phyloP scores from a whole-genome alignment of 2,329 filamentous ascomycete genomes.

The Fusarium abutilonis region DNA sequence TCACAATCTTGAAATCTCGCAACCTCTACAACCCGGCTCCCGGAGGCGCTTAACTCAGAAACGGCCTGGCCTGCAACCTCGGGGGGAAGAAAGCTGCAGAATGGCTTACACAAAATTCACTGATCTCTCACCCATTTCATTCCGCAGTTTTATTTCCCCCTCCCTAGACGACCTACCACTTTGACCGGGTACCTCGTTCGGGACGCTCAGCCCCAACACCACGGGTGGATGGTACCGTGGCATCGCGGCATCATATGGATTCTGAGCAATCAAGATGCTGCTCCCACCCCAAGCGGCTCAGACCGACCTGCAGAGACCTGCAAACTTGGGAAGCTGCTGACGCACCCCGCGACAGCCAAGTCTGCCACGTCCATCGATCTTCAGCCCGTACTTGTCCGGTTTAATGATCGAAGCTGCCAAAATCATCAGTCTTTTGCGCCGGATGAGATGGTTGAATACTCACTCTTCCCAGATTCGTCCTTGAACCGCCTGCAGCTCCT shows the following conservation, averaged over 20 bases:
- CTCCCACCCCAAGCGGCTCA: conserved; percentile 38
- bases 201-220: conserved; percentile 35
- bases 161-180: conserved; percentile 19
- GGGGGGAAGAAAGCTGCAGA: too few relatives aligned
- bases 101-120: too few relatives aligned
- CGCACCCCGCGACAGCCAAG: conserved; percentile 34
- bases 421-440: conserved; percentile 37
- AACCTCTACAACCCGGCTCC: conserved; percentile 36
- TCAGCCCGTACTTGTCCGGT: conserved; percentile 22
- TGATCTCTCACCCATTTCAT: too few relatives aligned
- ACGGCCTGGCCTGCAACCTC: conserved; percentile 22
- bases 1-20: conserved; percentile 39
- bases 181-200: conserved; percentile 42
- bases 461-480: conserved; percentile 91
- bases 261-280: conserved; percentile 39
- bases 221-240: conserved; percentile 37
- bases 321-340: conserved; percentile 39
- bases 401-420: conserved; percentile 55
- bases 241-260: conserved; percentile 40
- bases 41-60: conserved; percentile 21
- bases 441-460: conserved; percentile 33
- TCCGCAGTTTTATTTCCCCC: too few relatives aligned
- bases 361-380: conserved; percentile 17
- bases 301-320: conserved; percentile 41
- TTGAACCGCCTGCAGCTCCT: conserved; percentile 85